phyloP scores from a whole-genome alignment of 768 basidiomycete genomes.

The Baorangia bicolor region DNA sequence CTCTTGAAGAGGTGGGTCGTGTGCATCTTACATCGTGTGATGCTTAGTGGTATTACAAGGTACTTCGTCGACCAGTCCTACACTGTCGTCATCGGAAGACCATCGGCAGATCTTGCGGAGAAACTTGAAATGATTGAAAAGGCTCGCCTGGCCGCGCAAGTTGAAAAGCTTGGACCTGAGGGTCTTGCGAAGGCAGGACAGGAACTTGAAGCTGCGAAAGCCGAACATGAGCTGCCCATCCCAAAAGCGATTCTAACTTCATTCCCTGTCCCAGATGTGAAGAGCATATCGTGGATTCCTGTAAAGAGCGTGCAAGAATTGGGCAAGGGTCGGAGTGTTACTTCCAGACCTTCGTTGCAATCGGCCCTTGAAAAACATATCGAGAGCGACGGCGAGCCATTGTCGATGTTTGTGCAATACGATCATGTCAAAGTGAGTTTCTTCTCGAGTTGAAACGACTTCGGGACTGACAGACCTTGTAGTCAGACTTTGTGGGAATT shows the following conservation, averaged over 20 bases:
- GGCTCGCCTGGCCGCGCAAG: conserved; percentile 67
- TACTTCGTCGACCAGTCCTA: conserved; percentile 75
- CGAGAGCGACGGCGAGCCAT: conserved; percentile 57
- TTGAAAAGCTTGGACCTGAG: conserved; percentile 68
- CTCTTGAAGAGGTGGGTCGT: conserved; percentile 67
- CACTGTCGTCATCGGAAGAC: conserved; percentile 81
- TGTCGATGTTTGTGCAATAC: conserved; percentile 92
- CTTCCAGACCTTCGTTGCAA: conserved; percentile 31
- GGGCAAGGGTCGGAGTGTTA: conserved; percentile 44
- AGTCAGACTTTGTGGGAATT: conserved; percentile 93
- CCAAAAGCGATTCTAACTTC: conserved; percentile 75
- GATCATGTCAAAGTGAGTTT: conserved; percentile 79
- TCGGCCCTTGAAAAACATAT: conserved; percentile 61
- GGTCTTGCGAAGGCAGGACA: conserved; percentile 72
- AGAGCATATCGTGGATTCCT: conserved; percentile 90
- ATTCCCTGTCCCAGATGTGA: conserved; percentile 91
- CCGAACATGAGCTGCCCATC: conserved; percentile 80
- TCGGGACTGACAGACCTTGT: neutral
- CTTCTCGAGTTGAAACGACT: neutral
- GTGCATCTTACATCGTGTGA: conserved; percentile 2
- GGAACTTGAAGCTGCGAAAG: conserved; percentile 78
- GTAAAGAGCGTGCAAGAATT: conserved; percentile 65
- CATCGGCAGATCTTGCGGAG: conserved; percentile 80
- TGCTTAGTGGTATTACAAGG: conserved; percentile 40
- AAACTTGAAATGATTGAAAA: conserved; percentile 82